Evolutionary conservation across 345 rosid species (phyloP), one percentile per base, ranked within the genome.

Genomic region (Capsella bursapastoris): DNA sequence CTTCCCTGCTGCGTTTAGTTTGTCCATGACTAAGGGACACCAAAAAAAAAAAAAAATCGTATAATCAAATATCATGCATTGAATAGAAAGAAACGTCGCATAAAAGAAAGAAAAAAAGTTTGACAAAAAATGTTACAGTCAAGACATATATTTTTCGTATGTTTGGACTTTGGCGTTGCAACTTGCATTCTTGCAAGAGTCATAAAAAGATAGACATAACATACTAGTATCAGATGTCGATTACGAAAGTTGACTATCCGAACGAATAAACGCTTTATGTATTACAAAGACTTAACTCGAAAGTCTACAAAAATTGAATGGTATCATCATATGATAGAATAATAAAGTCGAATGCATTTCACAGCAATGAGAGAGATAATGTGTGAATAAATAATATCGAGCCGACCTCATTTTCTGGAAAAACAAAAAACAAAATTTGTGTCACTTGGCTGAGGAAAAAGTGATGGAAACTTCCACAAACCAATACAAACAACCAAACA

Each of bases 1-100:
- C 12, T 74, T 67, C 51, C 57, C 9, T 22, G 57, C n/a, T 59
- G 59, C 66, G 27, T 59, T 25, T 49, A 71, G 29, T 71, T 49
- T 67, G 62, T 67, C 62, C 50, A 6, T 28, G 32, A 28, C 48
- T 57, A 16, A 66, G 53, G 18, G 28, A 74, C 64, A 25, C 44
- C 12, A 22, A 1, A 22, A 22, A 22, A 22, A 22, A 22, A 22
- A 22, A 22, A 22, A 22, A 22, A 1, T 22, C 25, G 25, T 22
- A 22, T 22, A n/a, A 29, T 3, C 43, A 40, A 55, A 40, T 29
- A 3, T 37, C 59, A 57, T 38, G 13, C 32, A 44, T 18, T 22
- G 25, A 1, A 22, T 22, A 22, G 25, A 22, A 22, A 60, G 10
- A 40, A 60, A 16, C 4, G 12, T 58, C 25, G 11, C n/a, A 37